Evolutionary conservation across 2,329 filamentous ascomycete species (phyloP).

Genomic region (Arachnomyces sp.): DNA sequence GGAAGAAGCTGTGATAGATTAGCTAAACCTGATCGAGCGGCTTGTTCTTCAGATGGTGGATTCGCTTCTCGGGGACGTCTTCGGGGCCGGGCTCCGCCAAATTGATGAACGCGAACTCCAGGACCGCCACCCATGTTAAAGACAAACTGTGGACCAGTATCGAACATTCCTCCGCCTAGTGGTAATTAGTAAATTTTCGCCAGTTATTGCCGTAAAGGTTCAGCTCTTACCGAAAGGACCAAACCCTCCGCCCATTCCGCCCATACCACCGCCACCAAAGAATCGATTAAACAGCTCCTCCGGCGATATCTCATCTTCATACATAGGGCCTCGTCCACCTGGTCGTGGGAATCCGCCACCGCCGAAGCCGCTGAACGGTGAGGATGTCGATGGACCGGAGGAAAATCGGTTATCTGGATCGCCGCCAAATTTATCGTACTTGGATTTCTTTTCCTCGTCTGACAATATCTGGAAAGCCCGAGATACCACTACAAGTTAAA

Average conservation of each 20-base stretch:
- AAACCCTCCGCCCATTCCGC: constrained; percentile 58
- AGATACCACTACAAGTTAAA: constrained; percentile 59
- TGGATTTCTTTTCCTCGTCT: constrained; percentile 85
- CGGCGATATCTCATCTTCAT: constrained; percentile 86
- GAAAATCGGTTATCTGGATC: constrained; percentile 87
- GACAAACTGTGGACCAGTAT: constrained; percentile 78
- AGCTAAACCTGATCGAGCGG: constrained; percentile 44
- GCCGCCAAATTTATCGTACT: constrained; percentile 80
- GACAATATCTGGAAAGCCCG: constrained; percentile 88
- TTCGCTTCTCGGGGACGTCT: constrained; percentile 63
- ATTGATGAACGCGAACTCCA: constrained; percentile 89
- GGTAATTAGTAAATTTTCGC: constrained; percentile 9
- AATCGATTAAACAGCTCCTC: constrained; percentile 97
- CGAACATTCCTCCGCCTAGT: constrained; percentile 53
- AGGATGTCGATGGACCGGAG: constrained; percentile 35
- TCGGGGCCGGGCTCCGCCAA: constrained; percentile 72
- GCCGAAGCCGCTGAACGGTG: constrained; percentile 38
- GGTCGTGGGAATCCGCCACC: constrained; percentile 42
- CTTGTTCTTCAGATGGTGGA: constrained; percentile 45
- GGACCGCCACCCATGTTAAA: constrained; percentile 92
- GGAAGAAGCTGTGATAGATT: constrained; percentile 71
- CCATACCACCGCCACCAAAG: constrained; percentile 66
- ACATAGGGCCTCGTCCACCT: constrained; percentile 52
- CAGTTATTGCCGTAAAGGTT: constrained; percentile 8
- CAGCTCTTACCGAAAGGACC: constrained; percentile 40